Base-by-base conservation (phyloP, 257 asterid genomes). In the Przewalskia tangutica region DNA sequence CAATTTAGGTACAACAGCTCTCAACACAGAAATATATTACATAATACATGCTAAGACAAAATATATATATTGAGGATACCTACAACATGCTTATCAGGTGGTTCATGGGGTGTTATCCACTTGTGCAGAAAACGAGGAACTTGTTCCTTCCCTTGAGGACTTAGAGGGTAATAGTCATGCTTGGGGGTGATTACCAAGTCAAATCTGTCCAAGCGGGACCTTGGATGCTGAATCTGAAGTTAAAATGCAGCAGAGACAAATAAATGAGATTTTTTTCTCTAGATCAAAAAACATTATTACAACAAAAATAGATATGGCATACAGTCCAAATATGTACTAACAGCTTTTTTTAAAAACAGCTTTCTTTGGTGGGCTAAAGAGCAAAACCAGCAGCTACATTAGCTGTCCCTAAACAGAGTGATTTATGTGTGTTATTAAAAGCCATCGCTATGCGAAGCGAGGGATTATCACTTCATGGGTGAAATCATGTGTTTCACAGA, bases 141-240 rank as follows among this genome's bases (percentile, higher is more conserved):
- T 86, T 93, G 95, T 87, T 89, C 93, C 82, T 88, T 93, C 38
- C 89, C 99, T 34, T 77, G 87, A 84, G 97, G 89, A 82, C 93
- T 94, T 89, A 96, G 84, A 70, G 98, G 92, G 79, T 86, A 94
- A 85, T 91, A 96, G 88, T 96, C 99, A 84, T 96, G 99, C 84
- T 89, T 89, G 64, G 98, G 98, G 75, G 97, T 86, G 82, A 96
- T 91, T 81, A 96, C 98, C 91, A 96, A 85, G 91, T 96, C 99
- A 81, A 96, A 96, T 86, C 98, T 91, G 65, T 94, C 94, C 89
- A 96, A 89, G 83, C 84, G 93, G 81, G 97, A 91, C 84, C 98
- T 88, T 59, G 99, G 99, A 86, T 96, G 99, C 89, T 96, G 99
- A 91, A 96, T 90, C 99, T 96, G 97, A 81, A 89, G 85, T 68